Percentiles rank a stretch among this genome's conserved stretches.
These are phyloP conservation scores for Tubosaeta sp. DNA, from an alignment of 768 basidiomycete species.

Conservation along the genomic window DNA sequence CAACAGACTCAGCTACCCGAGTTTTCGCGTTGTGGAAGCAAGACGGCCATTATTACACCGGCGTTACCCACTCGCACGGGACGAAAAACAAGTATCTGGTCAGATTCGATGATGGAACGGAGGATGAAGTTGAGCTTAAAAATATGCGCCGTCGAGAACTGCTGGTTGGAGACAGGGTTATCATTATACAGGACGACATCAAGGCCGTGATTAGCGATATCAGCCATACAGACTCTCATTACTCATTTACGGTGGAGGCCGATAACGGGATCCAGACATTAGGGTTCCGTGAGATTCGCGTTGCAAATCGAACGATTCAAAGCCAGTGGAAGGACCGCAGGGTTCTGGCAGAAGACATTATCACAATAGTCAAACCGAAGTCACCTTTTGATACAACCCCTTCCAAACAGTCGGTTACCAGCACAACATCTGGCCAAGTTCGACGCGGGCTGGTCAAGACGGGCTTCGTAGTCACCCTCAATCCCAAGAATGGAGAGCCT, in stretches of 20 bases:
- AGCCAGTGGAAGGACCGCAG: slow-evolving; percentile 52
- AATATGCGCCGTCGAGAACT: slow-evolving; percentile 53
- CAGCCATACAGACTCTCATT: slow-evolving; percentile 26
- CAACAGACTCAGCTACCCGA: slow-evolving; percentile 39
- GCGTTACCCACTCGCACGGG: slow-evolving; percentile 42
- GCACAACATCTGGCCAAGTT: slow-evolving; percentile 31
- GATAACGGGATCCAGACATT: slow-evolving; percentile 36
- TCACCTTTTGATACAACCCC: slow-evolving; percentile 40
- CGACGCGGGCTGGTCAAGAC: slow-evolving; percentile 43
- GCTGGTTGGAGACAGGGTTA: slow-evolving; percentile 53
- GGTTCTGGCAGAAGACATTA: slow-evolving; percentile 40
- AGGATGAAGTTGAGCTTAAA: slow-evolving; percentile 43
- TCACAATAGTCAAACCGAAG: slow-evolving; percentile 38
- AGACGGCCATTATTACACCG: slow-evolving; percentile 59
- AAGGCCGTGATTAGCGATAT: slow-evolving; percentile 32
- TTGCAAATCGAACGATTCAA: slow-evolving; percentile 48
- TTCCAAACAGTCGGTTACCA: slow-evolving; percentile 41
- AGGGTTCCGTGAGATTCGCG: slow-evolving; percentile 38
- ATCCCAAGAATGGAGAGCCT: slow-evolving; percentile 32
- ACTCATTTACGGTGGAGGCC: slow-evolving; percentile 34
- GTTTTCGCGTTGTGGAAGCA: slow-evolving; percentile 70
- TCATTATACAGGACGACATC: slow-evolving; percentile 29
- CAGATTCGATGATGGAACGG: slow-evolving; percentile 63
- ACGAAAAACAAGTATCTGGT: slow-evolving; percentile 39
- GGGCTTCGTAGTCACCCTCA: slow-evolving; percentile 58